Base-by-base conservation (phyloP, 2,329 filamentous ascomycete genomes). In the Exophiala sp. region DNA sequence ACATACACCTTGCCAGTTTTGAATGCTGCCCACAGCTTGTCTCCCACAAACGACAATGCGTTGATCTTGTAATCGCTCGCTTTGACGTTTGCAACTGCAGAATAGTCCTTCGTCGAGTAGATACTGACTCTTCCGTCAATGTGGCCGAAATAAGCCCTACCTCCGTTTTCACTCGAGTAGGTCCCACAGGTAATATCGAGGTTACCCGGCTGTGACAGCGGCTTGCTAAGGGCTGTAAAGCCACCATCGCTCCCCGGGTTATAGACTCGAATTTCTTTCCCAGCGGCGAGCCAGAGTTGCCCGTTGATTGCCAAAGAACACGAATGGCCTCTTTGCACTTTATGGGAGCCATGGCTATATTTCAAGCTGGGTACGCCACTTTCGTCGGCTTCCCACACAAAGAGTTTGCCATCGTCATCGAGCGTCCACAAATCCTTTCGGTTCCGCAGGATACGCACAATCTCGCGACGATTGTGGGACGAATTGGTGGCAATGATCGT, bases 1-100 rank as follows among this genome's bases (percentile, higher is more conserved):
- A 97, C 86, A 62, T 88, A 93, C 24, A 95, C 82, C 77, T 85
- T 95, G 13, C 93, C 93, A 0, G 87, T 96, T 66, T 91, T 96
- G 71, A 90, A 97, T 2, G 85, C 91, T 22, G 89, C 88, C 93
- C 93, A 98, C 0, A 98, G 74, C 62, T 88, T 80, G 53, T 83
- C 79, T 3, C 89, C 90, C 2, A 89, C 85, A 7, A 88, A 87
- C 1, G 83, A 80, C 46, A 98, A 73, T 29, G 86, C 83, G 65
- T 89, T 95, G 68, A 98, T 95, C 69, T 96, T 97, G 77, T 94
- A 97, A 11, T 90, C 79, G 66, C 89, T 97, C 60, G 96, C 79
- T 62, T 82, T 95, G 53, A 97, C 73, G 29, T 95, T 76, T 3
- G 80, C 81, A n/a, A 94, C 64, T 61, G 88, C 95, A 0, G 81